Conservation (phyloP, 2,329 filamentous ascomycete species). For the Microsporum audouinii region DNA sequence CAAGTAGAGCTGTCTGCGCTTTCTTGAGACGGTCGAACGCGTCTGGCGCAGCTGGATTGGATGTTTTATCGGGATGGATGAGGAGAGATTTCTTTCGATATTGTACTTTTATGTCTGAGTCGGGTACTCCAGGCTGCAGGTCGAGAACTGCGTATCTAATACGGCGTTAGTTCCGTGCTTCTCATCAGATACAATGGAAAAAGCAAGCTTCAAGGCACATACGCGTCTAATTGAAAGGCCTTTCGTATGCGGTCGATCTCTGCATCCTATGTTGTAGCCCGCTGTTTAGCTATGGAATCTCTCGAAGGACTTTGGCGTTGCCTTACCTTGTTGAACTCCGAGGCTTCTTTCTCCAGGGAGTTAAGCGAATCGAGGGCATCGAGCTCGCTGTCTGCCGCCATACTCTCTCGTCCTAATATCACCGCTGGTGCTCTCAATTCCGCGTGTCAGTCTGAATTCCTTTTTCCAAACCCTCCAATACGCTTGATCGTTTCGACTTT, state of each 20-base stretch:
- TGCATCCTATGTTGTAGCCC: conserved; percentile 53
- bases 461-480: background rate
- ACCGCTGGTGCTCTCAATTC: background rate
- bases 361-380: conserved; percentile 65
- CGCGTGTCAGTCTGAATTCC: background rate
- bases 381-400: conserved; percentile 39
- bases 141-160: conserved; percentile 80
- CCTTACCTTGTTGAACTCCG: conserved; percentile 77
- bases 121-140: conserved; percentile 85
- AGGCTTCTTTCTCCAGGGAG: conserved; percentile 69
- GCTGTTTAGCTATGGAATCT: conserved; percentile 2
- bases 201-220: conserved; percentile 22
- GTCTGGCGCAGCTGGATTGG: conserved; percentile 79
- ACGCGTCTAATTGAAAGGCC: conserved; percentile 71
- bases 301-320: background rate
- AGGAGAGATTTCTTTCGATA: conserved; percentile 98
- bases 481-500: background rate
- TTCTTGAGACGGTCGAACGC: conserved; percentile 96
- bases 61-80: conserved; percentile 96
- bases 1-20: conserved; percentile 79
- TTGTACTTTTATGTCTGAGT: conserved; percentile 85
- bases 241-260: conserved; percentile 91
- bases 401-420: conserved; percentile 15
- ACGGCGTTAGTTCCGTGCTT: background rate
- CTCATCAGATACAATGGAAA: background rate